Evolutionary conservation across 1,284 basidiomycete genomes (phyloP).

Genomic region (Sporisorium exsertum): DNA sequence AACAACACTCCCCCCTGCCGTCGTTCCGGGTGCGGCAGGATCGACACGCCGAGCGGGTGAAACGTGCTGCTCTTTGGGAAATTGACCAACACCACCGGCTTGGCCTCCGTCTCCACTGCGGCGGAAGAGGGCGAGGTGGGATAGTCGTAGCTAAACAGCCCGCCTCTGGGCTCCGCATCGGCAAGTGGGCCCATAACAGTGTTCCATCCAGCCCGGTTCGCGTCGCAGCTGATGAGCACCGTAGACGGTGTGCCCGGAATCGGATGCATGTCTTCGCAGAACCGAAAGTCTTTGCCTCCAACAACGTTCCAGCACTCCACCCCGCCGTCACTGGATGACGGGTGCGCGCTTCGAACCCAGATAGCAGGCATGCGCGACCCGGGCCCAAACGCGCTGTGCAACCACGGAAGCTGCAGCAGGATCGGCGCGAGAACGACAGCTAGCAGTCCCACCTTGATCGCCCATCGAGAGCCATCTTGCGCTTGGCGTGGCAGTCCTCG

Average conservation of each 20-base stretch:
- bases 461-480: neutral
- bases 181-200: conserved; percentile 48
- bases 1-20: conserved; percentile 2
- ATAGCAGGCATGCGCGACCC: conserved; percentile 17
- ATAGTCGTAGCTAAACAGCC: conserved; percentile 31
- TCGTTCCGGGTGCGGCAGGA: neutral
- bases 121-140: neutral
- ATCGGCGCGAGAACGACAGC: conserved; percentile 19
- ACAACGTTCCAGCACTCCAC: conserved; percentile 5
- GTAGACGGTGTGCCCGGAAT: conserved; percentile 13
- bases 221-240: conserved; percentile 45
- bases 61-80: conserved; percentile 24
- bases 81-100: conserved; percentile 14
- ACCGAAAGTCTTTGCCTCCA: conserved; percentile 9
- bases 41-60: conserved; percentile 41
- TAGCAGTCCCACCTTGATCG: conserved; percentile 12
- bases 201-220: conserved; percentile 34
- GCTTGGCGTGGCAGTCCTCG: neutral
- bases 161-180: conserved; percentile 15
- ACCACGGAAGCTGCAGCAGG: conserved; percentile 25
- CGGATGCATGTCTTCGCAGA: conserved; percentile 42
- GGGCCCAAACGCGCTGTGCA: conserved; percentile 25
- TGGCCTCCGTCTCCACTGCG: neutral
- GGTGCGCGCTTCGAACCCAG: conserved; percentile 18
- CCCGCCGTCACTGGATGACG: neutral